Evolutionary conservation across 805 yeast genomes (phyloP).

Genomic region (Saturnispora besseyi): DNA sequence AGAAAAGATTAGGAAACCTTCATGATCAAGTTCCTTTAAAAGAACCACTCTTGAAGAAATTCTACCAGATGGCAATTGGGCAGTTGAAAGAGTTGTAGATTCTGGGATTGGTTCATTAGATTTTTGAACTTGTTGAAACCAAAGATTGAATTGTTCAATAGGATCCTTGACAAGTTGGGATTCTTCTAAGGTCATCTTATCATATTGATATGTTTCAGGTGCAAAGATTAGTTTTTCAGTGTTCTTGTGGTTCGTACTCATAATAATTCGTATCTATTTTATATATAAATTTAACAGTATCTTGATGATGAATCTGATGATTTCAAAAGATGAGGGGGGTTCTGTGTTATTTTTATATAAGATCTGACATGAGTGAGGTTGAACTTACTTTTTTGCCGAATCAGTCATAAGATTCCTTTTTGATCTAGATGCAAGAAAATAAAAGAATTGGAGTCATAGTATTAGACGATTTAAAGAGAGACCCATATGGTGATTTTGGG

Average conservation of each 20-base stretch:
- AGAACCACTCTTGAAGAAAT: slow-evolving; percentile 78
- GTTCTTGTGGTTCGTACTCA: neutral
- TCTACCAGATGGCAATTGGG: slow-evolving; percentile 81
- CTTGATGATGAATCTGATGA: no score
- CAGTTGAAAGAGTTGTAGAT: slow-evolving; percentile 80
- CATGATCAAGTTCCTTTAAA: slow-evolving; percentile 78
- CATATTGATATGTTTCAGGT: slow-evolving; percentile 83
- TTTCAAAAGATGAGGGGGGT: no score
- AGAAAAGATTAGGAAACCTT: slow-evolving; percentile 81
- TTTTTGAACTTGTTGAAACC: slow-evolving; percentile 74
- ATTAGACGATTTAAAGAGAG: slow-evolving; percentile 6
- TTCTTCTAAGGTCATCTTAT: slow-evolving; percentile 51
- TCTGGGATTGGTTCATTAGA: slow-evolving; percentile 64
- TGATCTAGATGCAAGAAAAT: neutral
- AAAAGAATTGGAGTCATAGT: slow-evolving; percentile 10
- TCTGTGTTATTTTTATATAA: no score
- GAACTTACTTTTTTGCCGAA: neutral
- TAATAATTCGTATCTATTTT: no score
- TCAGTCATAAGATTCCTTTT: neutral
- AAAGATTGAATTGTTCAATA: slow-evolving; percentile 64
- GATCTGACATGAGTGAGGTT: no score
- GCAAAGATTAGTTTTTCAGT: slow-evolving; percentile 42
- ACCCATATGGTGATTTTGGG: slow-evolving; percentile 43
- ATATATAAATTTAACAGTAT: no score
- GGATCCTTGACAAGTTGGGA: slow-evolving; percentile 51